phyloP scores from a whole-genome alignment of 768 basidiomycete genomes.

The Postia placenta region DNA sequence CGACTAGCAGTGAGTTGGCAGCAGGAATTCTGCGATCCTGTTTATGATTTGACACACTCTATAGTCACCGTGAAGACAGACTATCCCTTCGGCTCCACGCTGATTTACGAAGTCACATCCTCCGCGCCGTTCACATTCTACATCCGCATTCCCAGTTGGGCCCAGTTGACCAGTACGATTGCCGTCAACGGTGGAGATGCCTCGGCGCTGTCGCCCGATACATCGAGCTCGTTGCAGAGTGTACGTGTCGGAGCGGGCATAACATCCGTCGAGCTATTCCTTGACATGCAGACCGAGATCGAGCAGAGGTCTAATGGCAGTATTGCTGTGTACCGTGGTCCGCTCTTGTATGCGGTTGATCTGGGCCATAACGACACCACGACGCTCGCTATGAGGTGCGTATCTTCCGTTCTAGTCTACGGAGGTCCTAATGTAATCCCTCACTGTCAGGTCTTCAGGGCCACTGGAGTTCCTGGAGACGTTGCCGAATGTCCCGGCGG shows the following conservation, averaged over 20 bases:
- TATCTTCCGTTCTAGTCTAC: neutral
- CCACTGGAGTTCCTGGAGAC: conserved; percentile 36
- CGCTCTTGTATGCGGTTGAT: conserved; percentile 50
- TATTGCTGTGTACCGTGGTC: conserved; percentile 48
- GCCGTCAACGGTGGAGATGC: conserved; percentile 30
- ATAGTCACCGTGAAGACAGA: conserved; percentile 40
- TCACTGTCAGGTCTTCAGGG: neutral
- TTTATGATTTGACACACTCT: conserved; percentile 32
- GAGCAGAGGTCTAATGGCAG: conserved; percentile 46
- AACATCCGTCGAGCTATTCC: conserved; percentile 37
- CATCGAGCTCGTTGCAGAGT: conserved; percentile 37
- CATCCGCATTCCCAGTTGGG: conserved; percentile 48
- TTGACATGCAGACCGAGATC: conserved; percentile 41
- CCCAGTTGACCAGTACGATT: conserved; percentile 35
- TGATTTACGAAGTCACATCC: conserved; percentile 41
- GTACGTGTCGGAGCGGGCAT: conserved; percentile 35
- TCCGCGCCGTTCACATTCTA: conserved; percentile 38
- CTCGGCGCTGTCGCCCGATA: conserved; percentile 29
- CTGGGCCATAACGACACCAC: conserved; percentile 37
- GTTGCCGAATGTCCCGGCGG: neutral
- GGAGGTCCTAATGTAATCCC: neutral
- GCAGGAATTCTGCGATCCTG: neutral
- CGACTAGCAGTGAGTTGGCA: neutral
- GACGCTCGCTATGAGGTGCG: conserved; percentile 31
- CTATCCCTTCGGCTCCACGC: conserved; percentile 46